Evolutionary conservation across 1,139 yeast genomes (phyloP).

Genomic region (Pichia sp.): DNA sequence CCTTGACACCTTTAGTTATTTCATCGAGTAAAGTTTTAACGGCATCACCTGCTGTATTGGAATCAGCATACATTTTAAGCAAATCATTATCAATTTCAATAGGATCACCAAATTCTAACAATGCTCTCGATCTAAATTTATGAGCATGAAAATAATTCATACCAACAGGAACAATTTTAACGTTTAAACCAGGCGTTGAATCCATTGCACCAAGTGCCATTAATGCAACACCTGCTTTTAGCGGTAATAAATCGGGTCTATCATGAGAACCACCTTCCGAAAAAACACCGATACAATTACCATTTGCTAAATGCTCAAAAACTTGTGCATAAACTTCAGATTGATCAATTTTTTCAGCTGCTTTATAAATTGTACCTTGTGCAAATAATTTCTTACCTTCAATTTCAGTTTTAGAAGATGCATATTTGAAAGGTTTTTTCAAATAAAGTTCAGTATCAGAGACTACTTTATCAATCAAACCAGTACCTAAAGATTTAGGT

Average conservation of each 20-base stretch:
- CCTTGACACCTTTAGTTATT: slow-evolving; percentile 69
- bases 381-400: slow-evolving; percentile 39
- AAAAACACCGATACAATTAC: slow-evolving; percentile 87
- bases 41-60: slow-evolving; percentile 65
- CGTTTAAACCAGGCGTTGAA: slow-evolving; percentile 60
- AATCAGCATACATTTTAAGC: slow-evolving; percentile 57
- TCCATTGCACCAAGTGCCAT: slow-evolving; percentile 95
- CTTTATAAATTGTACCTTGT: slow-evolving; percentile 58
- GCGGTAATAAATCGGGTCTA: slow-evolving; percentile 79
- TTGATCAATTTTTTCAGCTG: slow-evolving; percentile 82
- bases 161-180: slow-evolving; percentile 90
- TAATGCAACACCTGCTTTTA: slow-evolving; percentile 95
- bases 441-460: slow-evolving; percentile 72
- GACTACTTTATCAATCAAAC: slow-evolving; percentile 60
- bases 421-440: slow-evolving; percentile 60
- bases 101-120: slow-evolving; percentile 89
- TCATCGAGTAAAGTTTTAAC: slow-evolving; percentile 64
- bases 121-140: slow-evolving; percentile 90
- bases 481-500: slow-evolving; percentile 74
- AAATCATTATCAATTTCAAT: slow-evolving; percentile 61
- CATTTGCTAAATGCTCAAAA: slow-evolving; percentile 71
- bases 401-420: slow-evolving; percentile 27
- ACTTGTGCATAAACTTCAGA: slow-evolving; percentile 74
- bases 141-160: slow-evolving; percentile 97
- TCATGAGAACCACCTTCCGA: slow-evolving; percentile 99